Base-by-base conservation (phyloP, 495 filamentous ascomycete species). In the Aspergillus funiculosus region DNA sequence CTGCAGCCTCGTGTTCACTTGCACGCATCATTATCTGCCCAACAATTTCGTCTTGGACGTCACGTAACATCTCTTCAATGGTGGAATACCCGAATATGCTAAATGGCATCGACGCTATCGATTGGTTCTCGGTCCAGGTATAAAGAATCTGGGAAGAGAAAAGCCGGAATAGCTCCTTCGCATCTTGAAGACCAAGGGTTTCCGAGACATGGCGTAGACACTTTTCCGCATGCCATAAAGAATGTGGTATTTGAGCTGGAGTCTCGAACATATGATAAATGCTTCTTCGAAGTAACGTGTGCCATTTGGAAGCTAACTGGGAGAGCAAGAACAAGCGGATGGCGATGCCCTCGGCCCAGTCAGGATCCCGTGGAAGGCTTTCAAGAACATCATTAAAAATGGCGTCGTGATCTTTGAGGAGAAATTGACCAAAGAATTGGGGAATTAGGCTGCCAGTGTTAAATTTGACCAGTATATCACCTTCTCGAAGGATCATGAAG, bases 211-310 rank as follows among this genome's bases (percentile, higher is more conserved):
- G 68, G n/a, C 48, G 51, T 32, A 94, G 63, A 56, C 86, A 89
- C 38, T 73, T 76, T 36, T 74, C 74, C 1, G 91, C 89, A 66
- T 96, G 84, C 26, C 64, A 66, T 31, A 75, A 63, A 15, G 83
- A 82, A 8, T 64, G 58, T 11, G 76, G 68, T 1, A 91, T 74
- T 29, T 76, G 76, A 5, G 82, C 88, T 1, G 92, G 81, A 0
- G 80, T 88, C 61, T 96, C 92, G 53, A 95, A 92, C 17, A 95
- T 88, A 61, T 90, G 83, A 61, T 95, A 97, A 14, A 94, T 84
- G 50, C 85, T 84, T 48, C 83, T 82, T 39, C 87, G 85, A 35
- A 90, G 69, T 42, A 91, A 73, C 5, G 86, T 94, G 45, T 82
- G 79, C 89, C 86, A 95, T 50, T 63, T 61, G 20, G 87, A 84